Base-by-base conservation (phyloP, 2,329 filamentous ascomycete genomes). In the Diaporthe citriasiana region DNA sequence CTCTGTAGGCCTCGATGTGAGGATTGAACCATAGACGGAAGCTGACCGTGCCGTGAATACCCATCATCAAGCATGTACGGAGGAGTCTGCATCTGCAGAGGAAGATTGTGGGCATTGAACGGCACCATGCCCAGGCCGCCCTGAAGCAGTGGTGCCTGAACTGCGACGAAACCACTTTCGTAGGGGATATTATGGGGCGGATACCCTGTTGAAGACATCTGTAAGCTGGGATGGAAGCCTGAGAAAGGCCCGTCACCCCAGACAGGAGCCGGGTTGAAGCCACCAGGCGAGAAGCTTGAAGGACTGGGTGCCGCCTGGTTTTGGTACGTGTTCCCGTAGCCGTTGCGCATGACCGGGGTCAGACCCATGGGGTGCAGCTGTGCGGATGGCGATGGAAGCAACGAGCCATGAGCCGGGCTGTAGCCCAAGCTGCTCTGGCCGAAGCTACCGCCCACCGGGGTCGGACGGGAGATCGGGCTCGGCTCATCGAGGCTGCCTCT, bases 281-380 rank as follows among this genome's bases (percentile, higher is more conserved):
- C 81, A 22, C 80, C 80, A 30, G 84, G 82, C 70, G 85, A 84
- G 78, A 85, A 86, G 12, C 83, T 80, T 1, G 83, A 81, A 45
- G 83, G 84, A 1, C 82, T 82, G 6, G 83, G 80, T 1, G 81
- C 78, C 33, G 83, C 81, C 42, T 84, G 84, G 70, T 84, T 73
- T 27, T 66, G 74, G 53, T 75, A 74, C 3, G 72, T 38, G 50
- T 51, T 73, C 15, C 45, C 66, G 25, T 71, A 75, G 33, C 30
- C 55, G 51, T 65, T 73, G 60, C 72, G 74, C 55, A 75, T 53
- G 8, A 65, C 38, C 38, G 66, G 53, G 15, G 35, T 53, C 68
- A 75, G 25, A 13, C 19, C 68, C 59, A 75, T 71, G 10, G 68
- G 40, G 25, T 74, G 81, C 73, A 78, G 76, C 71, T 81, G 80